These are phyloP conservation scores for Effrenium voratum DNA, from an alignment of 73 alveolate genomes.

Conservation along the genomic window DNA sequence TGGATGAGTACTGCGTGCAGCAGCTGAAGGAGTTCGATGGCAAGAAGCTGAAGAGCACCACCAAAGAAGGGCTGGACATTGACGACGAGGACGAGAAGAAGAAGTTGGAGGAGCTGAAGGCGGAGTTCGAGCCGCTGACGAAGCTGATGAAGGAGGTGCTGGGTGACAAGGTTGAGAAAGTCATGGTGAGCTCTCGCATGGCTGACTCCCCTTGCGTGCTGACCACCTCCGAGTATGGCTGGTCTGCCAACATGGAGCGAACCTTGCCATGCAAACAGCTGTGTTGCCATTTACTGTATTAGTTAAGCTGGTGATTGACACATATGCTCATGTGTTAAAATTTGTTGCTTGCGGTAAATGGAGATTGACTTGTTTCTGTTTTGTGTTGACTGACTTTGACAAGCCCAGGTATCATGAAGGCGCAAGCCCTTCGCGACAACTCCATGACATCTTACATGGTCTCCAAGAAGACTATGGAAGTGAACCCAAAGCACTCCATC, in stretches of 20 bases:
- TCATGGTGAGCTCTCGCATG: constrained; percentile 98
- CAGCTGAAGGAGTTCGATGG: constrained; percentile 97
- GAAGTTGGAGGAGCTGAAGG: constrained; percentile 99
- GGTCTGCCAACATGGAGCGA: constrained; percentile 99
- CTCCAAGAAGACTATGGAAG: constrained; percentile 55
- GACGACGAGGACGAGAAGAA: constrained; percentile 94
- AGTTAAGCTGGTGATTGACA: constrained; percentile 97
- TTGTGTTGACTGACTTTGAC: too few relatives aligned
- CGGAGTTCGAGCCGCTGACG: constrained; percentile 99
- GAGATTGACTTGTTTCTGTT: too few relatives aligned
- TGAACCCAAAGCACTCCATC: constrained; percentile 41
- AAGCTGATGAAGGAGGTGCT: constrained; percentile 98
- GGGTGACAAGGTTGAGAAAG: constrained; percentile 99
- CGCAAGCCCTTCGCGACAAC: constrained; percentile 74
- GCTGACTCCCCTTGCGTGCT: constrained; percentile 99
- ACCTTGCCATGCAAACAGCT: too few relatives aligned
- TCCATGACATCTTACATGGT: constrained; percentile 82
- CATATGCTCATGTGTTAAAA: too few relatives aligned
- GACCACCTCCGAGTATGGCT: constrained; percentile 99
- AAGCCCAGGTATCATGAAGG: constrained; percentile 99
- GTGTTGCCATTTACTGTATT: too few relatives aligned
- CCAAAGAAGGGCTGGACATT: constrained; percentile 98
- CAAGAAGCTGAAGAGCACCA: constrained; percentile 98
- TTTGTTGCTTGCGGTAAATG: too few relatives aligned
- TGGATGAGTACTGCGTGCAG: constrained; percentile 99